Conservation (phyloP, 352 stramenopile genomes). For the Phytopythium delawarense region DNA sequence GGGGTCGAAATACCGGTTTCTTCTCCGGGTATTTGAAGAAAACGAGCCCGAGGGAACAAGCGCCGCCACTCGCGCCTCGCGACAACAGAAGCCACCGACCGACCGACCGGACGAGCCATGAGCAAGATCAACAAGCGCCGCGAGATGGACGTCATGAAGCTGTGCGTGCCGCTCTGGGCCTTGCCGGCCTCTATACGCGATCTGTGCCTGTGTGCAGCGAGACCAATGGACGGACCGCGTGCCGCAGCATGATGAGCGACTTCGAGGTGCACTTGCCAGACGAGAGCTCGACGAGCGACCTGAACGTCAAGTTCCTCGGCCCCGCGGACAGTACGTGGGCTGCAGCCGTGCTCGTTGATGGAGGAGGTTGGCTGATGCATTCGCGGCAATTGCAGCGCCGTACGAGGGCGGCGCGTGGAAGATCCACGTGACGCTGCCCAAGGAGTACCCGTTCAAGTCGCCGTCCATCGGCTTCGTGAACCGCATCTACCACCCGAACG, state of each 20-base stretch:
- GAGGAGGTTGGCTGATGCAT: not conserved
- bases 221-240: not conserved
- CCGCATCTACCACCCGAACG: constrained; percentile 92
- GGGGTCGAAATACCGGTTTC: constrained; percentile 8
- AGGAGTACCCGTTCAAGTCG: constrained; percentile 93
- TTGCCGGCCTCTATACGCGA: not conserved
- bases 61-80: constrained; percentile 13
- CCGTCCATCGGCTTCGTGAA: constrained; percentile 93
- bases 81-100: too few relatives aligned
- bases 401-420: constrained; percentile 93
- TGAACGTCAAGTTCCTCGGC: constrained; percentile 85
- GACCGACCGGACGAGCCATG: constrained; percentile 24
- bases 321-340: constrained; percentile 69
- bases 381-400: constrained; percentile 42
- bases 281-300: constrained; percentile 76
- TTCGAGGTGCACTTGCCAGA: constrained; percentile 84
- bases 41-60: constrained; percentile 4
- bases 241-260: constrained; percentile 87
- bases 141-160: constrained; percentile 90
- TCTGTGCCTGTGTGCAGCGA: not conserved
- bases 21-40: constrained; percentile 15
- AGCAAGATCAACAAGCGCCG: constrained; percentile 77
- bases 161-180: constrained; percentile 33
- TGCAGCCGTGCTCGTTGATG: constrained; percentile 1
- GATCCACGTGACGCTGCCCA: constrained; percentile 90